A percentile compares a stretch with the other conserved stretches of the same genome.
These are phyloP conservation scores for Aphanomyces cochlioides DNA, from an alignment of 352 stramenopile genomes.

Conservation along the genomic window DNA sequence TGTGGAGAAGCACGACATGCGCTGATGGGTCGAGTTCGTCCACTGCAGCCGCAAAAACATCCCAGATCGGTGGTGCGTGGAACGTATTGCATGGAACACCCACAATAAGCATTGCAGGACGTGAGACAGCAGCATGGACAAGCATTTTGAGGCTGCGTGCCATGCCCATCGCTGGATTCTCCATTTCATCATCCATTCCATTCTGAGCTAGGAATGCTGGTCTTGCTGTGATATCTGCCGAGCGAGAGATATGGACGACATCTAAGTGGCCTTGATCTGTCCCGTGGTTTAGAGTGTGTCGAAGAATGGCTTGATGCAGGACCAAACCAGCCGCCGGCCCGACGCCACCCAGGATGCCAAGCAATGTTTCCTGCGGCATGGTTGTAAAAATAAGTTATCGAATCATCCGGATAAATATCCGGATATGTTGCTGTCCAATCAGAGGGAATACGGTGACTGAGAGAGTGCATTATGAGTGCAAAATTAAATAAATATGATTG, in stretches of 20 bases:
- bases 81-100: conserved; percentile 77
- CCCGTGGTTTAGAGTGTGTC: conserved; percentile 62
- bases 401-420: not conserved
- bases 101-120: conserved; percentile 45
- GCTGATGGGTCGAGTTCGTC: not conserved
- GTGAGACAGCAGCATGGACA: conserved; percentile 40
- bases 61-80: conserved; percentile 63
- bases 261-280: conserved; percentile 62
- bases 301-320: conserved; percentile 66
- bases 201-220: conserved; percentile 41
- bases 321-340: conserved; percentile 63
- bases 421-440: not conserved
- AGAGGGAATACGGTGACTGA: too few relatives aligned
- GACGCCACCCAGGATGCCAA: conserved; percentile 72
- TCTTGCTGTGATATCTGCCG: conserved; percentile 70
- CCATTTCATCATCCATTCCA: conserved; percentile 28
- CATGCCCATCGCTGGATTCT: conserved; percentile 72
- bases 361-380: conserved; percentile 34
- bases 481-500: too few relatives aligned
- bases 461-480: too few relatives aligned
- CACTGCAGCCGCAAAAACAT: conserved; percentile 47
- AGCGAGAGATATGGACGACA: conserved; percentile 69
- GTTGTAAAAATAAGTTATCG: not conserved
- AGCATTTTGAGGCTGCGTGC: conserved; percentile 72
- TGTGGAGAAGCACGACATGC: conserved; percentile 45